Percentiles rank a stretch among this genome's conserved stretches.
These are phyloP conservation scores for Malania oleifera DNA, from an alignment of 164 flowering plant genomes.

Conservation along the genomic window DNA sequence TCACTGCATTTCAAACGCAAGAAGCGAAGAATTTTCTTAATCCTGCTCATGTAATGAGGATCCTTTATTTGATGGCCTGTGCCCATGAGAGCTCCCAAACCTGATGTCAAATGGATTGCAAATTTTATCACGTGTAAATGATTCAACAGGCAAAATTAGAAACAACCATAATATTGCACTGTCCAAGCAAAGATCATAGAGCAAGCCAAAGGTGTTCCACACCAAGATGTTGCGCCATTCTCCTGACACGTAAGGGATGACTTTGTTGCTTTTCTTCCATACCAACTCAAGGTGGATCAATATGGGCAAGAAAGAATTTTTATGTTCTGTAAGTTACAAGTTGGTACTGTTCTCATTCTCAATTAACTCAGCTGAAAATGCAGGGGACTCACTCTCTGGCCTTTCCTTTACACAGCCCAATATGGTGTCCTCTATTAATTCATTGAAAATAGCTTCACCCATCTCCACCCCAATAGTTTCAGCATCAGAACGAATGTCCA, in stretches of 20 bases:
- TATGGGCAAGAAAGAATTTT: no score
- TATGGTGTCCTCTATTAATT: constrained; percentile 55
- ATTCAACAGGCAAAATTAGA: constrained; percentile 7
- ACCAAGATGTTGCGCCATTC: neutral
- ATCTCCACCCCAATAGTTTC: constrained; percentile 49
- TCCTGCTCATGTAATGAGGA: constrained; percentile 9
- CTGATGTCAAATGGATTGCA: constrained; percentile 3
- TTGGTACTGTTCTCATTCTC: constrained; percentile 4
- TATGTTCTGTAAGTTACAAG: constrained; percentile 1
- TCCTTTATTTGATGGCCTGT: neutral
- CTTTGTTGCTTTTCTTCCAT: neutral
- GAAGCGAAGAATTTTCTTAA: neutral
- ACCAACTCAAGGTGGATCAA: neutral
- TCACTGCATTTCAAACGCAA: constrained; percentile 2
- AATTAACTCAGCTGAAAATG: constrained; percentile 6
- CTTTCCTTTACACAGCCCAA: constrained; percentile 26
- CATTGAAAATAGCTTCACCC: constrained; percentile 51
- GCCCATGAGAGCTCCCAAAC: neutral
- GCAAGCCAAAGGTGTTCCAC: neutral
- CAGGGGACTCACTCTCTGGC: neutral
- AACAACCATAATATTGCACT: neutral
- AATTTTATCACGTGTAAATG: constrained; percentile 8
- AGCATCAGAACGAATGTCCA: constrained; percentile 47
- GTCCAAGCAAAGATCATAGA: neutral
- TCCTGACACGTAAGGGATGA: neutral